These are phyloP conservation scores for Lecanoromycetidae sp. DNA, from an alignment of 2,329 filamentous ascomycete genomes.

Conservation along the genomic window DNA sequence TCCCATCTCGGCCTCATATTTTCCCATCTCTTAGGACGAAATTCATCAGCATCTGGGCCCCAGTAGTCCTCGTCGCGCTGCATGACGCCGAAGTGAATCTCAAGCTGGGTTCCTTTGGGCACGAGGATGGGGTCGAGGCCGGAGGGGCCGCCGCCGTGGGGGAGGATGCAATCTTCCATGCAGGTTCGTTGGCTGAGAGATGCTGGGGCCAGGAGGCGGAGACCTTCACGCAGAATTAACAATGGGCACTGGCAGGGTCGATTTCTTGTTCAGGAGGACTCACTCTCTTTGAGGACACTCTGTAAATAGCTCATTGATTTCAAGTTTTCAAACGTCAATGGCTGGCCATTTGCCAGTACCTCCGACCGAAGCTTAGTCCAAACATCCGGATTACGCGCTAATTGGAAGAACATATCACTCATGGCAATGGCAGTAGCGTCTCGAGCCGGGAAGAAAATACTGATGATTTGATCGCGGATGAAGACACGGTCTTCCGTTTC, in stretches of 20 bases:
- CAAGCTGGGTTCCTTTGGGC: constrained; percentile 1
- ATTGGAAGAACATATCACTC: background rate
- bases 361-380: background rate
- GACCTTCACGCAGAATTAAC: too few relatives aligned
- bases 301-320: background rate
- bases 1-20: background rate
- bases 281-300: background rate
- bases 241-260: too few relatives aligned
- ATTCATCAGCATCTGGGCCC: constrained; percentile 21
- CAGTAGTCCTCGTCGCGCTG: constrained; percentile 21
- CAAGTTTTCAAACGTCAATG: background rate
- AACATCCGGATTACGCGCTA: constrained; percentile 4
- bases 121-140: constrained; percentile 3
- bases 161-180: constrained; percentile 9
- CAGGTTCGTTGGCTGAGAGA: background rate
- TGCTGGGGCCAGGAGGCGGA: background rate
- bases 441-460: background rate
- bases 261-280: too few relatives aligned
- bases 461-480: constrained; percentile 2
- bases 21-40: constrained; percentile 21
- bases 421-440: background rate
- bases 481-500: too few relatives aligned
- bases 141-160: constrained; percentile 10
- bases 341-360: background rate
- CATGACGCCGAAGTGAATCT: constrained; percentile 17